Evolutionary conservation across 2,329 filamentous ascomycete species (phyloP), one percentile per base, ranked within the genome.

Genomic region (Septoria linicola): DNA sequence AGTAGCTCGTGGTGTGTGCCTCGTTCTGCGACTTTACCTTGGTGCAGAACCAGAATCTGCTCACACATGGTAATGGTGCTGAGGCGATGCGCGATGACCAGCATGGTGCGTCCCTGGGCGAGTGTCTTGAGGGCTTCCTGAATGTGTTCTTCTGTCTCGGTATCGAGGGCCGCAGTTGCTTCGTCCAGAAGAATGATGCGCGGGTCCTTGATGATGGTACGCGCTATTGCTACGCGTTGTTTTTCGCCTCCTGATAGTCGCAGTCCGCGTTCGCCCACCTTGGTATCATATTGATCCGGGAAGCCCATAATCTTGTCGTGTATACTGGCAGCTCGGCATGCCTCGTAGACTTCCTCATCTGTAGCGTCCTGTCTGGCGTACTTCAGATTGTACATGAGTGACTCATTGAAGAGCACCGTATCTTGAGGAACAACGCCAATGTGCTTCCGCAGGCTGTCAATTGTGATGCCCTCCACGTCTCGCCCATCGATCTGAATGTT

Each of bases 371-470:
- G 88, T 58, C 92, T 92, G 53, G 91, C 90, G 67, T 96, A 96
- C 68, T 84, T 87, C 55, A 96, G 76, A 66, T 96, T 96, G 73
- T 95, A 96, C 89, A 96, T 93, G 57, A 96, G 75, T 1, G 87
- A 87, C 69, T 96, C 91, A 68, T 96, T 96, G 79, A 96, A 96
- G 37, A 96, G 77, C 4, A 95, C 88, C 3, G 92, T 96, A 64
- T 99, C 93, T 70, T 99, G 93, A 1, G 93, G 93, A 5, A 99
- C 93, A 36, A 99, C 92, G 19, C 93, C 93, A 64, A 99, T 96
- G 67, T 91, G 87, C 53, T 82, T 81, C 60, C 93, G 84, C 49
- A 99, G 78, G n/a, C 90, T 96, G 71, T 96, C 89, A 62, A 97
- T 96, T 1, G 89, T 95, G 53, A 96, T 75, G 41, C 53, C 59